Evolutionary conservation across 768 basidiomycete species (phyloP).

Genomic region (Rhodotorula diobovata): DNA sequence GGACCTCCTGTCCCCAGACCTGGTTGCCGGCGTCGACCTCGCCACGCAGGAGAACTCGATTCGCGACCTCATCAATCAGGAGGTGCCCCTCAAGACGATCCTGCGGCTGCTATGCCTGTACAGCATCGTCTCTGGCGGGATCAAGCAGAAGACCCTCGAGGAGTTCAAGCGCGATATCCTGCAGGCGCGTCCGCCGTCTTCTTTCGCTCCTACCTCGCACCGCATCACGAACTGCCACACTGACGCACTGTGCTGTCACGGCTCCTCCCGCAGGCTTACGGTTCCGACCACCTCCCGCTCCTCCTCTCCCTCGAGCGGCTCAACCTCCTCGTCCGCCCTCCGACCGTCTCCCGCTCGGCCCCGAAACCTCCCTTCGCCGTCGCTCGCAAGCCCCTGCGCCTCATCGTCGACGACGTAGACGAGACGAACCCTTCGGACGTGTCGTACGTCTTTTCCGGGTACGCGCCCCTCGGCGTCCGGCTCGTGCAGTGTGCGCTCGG

Average conservation of each 20-base stretch:
- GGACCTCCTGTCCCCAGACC: constrained; percentile 55
- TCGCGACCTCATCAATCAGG: constrained; percentile 84
- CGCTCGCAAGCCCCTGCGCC: constrained; percentile 75
- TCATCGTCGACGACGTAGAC: constrained; percentile 82
- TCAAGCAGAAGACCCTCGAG: constrained; percentile 80
- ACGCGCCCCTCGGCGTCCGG: constrained; percentile 85
- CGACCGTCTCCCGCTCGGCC: constrained; percentile 47
- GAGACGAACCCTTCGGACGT: constrained; percentile 74
- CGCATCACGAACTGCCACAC: too few relatives aligned
- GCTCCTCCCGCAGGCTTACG: constrained; percentile 66
- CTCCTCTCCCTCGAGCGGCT: constrained; percentile 49
- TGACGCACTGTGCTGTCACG: too few relatives aligned
- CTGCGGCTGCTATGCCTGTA: constrained; percentile 79
- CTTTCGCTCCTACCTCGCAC: too few relatives aligned
- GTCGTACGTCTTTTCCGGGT: constrained; percentile 92
- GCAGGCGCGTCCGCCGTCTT: constrained; percentile 56
- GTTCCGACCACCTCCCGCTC: constrained; percentile 55
- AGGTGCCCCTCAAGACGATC: constrained; percentile 72
- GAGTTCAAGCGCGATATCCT: constrained; percentile 85
- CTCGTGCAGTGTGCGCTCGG: constrained; percentile 74
- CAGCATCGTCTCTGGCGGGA: constrained; percentile 74
- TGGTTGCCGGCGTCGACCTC: constrained; percentile 88
- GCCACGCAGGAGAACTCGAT: constrained; percentile 74
- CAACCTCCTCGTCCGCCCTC: constrained; percentile 59
- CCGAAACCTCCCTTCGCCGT: constrained; percentile 66